Evolutionary conservation across 2,329 filamentous ascomycete genomes (phyloP), one percentile per base, ranked within the genome.

Genomic region (Diaporthe aspalathi): DNA sequence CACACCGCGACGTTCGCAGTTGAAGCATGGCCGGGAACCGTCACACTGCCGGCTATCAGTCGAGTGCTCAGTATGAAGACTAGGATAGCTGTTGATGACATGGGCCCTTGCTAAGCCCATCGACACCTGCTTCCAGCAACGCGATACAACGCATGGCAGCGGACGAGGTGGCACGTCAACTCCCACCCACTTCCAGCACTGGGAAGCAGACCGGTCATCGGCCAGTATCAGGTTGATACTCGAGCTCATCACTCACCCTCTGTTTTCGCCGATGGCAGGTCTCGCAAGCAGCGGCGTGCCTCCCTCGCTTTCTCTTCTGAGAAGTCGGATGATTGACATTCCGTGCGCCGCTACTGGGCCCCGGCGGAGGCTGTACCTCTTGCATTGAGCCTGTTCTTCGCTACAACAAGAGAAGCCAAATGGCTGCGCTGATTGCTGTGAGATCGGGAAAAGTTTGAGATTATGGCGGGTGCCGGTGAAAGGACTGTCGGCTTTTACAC

Each of bases 201-300:
- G 17, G 32, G 27, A 32, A 35, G 16, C 50, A n/a, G 27, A 7
- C 17, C n/a, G 17, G n/a, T 3, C 11, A 22, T 29, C 9, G 27
- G 9, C 9, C 22, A 45, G 22, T 22, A 29, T 45, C 17, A 60
- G 20, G 29, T 27, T 16, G 38, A 60, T 16, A 20, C n/a, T 45
- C 24, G 16, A n/a, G 35, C 9, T 38, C 12, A 20, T 45, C 40
- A 63, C 70, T 67, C 50, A 72, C 73, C 67, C 68, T 72, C 63
- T 74, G 73, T n/a, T 74, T 74, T 66, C 72, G 67, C 40, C 73
- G 62, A 63, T 72, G 73, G 50, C 73, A 74, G 14, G 70, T 57
- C 22, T 66, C 62, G 60, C 72, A 74, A 7, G 68, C 70, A 6
- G 38, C 72, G 9, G 72, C 70, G 60, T 63, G 72, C 27, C 72